These are phyloP conservation scores for Climacium dendroides DNA, from an alignment of 225 moss, liverwort and hornwort genomes.

Conservation along the genomic window DNA sequence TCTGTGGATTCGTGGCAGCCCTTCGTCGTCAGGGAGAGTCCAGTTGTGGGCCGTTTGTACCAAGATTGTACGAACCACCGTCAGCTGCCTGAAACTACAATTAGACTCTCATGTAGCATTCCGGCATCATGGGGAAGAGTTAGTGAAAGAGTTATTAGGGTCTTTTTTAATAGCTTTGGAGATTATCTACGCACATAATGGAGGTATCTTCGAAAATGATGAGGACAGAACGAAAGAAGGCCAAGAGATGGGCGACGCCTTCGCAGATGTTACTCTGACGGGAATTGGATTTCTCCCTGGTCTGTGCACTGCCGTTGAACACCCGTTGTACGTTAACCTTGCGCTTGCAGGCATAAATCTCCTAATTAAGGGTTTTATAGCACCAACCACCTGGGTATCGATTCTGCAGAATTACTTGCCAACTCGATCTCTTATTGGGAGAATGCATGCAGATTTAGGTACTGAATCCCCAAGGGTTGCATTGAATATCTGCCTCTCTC, in stretches of 20 bases:
- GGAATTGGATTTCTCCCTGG: constrained; percentile 75
- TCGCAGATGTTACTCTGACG: constrained; percentile 60
- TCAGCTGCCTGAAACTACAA: constrained; percentile 65
- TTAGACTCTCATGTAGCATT: constrained; percentile 42
- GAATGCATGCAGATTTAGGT: constrained; percentile 58
- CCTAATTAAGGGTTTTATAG: constrained; percentile 69
- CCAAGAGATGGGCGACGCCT: constrained; percentile 48
- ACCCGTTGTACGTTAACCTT: constrained; percentile 51
- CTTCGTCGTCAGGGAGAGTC: constrained; percentile 16
- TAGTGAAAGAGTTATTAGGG: constrained; percentile 62
- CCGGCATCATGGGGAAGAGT: constrained; percentile 47
- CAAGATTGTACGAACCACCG: constrained; percentile 55
- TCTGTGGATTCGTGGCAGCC: constrained; percentile 34
- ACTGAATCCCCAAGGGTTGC: constrained; percentile 61
- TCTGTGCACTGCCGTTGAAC: constrained; percentile 68
- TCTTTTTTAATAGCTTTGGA: constrained; percentile 63
- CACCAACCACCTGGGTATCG: constrained; percentile 73
- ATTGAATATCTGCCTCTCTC: constrained; percentile 70
- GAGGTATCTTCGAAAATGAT: background rate
- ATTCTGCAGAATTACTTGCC: constrained; percentile 83
- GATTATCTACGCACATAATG: constrained; percentile 55
- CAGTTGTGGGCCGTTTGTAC: constrained; percentile 48
- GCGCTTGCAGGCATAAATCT: constrained; percentile 75
- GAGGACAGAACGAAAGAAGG: constrained; percentile 16
- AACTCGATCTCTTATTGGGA: constrained; percentile 43